These are phyloP conservation scores for Monilinia vaccinii-corymbosi DNA, from an alignment of 2,329 filamentous ascomycete species.

Conservation along the genomic window DNA sequence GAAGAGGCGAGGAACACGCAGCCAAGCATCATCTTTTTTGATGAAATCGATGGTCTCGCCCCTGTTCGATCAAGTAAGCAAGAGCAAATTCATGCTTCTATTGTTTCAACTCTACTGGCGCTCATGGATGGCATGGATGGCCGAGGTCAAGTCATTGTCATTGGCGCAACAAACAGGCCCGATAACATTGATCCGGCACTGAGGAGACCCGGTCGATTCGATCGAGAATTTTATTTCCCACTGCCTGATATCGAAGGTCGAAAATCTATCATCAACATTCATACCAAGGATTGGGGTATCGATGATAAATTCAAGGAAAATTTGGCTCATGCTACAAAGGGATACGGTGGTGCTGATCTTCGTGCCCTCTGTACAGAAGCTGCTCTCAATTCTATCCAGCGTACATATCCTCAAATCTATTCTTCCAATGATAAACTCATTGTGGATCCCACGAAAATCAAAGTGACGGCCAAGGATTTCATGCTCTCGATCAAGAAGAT, in stretches of 20 bases:
- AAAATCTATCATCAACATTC: conserved; percentile 84
- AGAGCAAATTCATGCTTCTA: conserved; percentile 97
- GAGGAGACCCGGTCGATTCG: conserved; percentile 86
- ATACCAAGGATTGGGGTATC: conserved; percentile 89
- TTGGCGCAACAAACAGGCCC: conserved; percentile 94
- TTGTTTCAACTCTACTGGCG: conserved; percentile 87
- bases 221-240: conserved; percentile 96
- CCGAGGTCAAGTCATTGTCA: conserved; percentile 96
- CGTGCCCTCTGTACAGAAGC: conserved; percentile 93
- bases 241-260: conserved; percentile 74
- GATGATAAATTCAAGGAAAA: conserved; percentile 70
- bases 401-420: conserved; percentile 95
- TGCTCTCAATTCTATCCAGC: conserved; percentile 87
- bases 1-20: conserved; percentile 94
- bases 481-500: conserved; percentile 97
- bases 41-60: conserved; percentile 94
- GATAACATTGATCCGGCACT: conserved; percentile 96
- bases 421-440: conserved; percentile 79
- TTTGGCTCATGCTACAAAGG: conserved; percentile 82
- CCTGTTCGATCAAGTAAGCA: conserved; percentile 96
- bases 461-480: conserved; percentile 86
- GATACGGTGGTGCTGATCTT: conserved; percentile 92
- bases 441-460: conserved; percentile 77
- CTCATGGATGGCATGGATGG: conserved; percentile 98
- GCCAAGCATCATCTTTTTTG: conserved; percentile 98